phyloP scores from a whole-genome alignment of 2,329 filamentous ascomycete species.

The Ophiostoma angusticollis region DNA sequence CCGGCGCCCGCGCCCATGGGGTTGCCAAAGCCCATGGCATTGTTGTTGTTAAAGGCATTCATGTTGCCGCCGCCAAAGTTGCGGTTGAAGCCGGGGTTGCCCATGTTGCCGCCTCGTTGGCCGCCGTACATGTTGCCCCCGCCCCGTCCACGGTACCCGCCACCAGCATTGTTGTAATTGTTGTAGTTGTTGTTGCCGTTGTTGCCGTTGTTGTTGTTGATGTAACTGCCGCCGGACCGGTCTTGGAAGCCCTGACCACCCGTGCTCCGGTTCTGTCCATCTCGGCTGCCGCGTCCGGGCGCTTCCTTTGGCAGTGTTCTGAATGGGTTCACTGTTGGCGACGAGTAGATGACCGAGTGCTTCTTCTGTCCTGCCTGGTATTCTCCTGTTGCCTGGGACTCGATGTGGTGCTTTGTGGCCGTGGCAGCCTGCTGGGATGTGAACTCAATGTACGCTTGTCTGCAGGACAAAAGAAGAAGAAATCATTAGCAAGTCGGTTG shows the following conservation, averaged over 20 bases:
- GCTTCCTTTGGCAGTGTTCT: conserved; percentile 82
- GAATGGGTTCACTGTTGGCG: conserved; percentile 72
- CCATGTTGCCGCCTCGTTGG: conserved; percentile 27
- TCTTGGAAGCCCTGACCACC: conserved; percentile 36
- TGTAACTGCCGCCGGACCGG: conserved; percentile 31
- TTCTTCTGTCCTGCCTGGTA: conserved; percentile 51
- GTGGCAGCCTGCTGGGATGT: conserved; percentile 72
- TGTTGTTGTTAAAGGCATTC: conserved; percentile 21
- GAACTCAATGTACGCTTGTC: conserved; percentile 76
- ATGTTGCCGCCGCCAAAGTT: conserved; percentile 36
- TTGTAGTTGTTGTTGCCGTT: conserved; percentile 22
- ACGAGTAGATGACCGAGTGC: conserved; percentile 61
- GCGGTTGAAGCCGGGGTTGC: conserved; percentile 22
- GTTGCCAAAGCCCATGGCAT: conserved; percentile 20
- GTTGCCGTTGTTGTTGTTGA: conserved; percentile 29
- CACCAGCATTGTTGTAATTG: no score
- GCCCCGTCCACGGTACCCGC: conserved; percentile 12
- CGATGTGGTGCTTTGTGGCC: conserved; percentile 70
- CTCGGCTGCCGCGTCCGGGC: conserved; percentile 55
- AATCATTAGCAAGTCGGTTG: conserved; percentile 7
- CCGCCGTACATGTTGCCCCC: conserved; percentile 18
- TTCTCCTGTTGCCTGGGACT: conserved; percentile 43
- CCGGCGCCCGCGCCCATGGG: conserved; percentile 43
- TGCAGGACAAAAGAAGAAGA: conserved; percentile 19
- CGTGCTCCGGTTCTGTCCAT: conserved; percentile 41